phyloP scores from a whole-genome alignment of 2,329 filamentous ascomycete species.

The Monilinia fructigena region DNA sequence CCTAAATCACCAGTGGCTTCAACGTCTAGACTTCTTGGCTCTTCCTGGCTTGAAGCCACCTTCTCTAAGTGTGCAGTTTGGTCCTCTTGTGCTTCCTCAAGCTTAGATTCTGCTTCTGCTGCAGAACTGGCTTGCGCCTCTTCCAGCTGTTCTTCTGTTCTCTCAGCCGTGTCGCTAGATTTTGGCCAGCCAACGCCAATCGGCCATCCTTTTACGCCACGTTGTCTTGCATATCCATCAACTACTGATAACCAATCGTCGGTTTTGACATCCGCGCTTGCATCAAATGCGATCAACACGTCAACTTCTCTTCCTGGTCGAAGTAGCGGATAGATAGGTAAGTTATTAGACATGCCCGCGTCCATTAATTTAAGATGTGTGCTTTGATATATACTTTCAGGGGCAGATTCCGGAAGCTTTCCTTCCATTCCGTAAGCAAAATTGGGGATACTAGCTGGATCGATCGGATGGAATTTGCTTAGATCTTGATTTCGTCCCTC shows the following conservation, averaged over 20 bases:
- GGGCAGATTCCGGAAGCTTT: constrained; percentile 71
- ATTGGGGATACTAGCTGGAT: constrained; percentile 88
- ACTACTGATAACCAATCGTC: constrained; percentile 96
- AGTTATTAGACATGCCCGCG: constrained; percentile 97
- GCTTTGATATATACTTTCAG: constrained; percentile 68
- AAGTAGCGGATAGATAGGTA: constrained; percentile 92
- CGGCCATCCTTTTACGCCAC: constrained; percentile 92
- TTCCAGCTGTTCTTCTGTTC: constrained; percentile 64
- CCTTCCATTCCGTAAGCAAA: constrained; percentile 80
- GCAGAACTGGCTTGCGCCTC: constrained; percentile 58
- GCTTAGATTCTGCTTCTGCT: constrained; percentile 60
- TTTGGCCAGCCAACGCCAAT: constrained; percentile 92
- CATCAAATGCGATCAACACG: constrained; percentile 88
- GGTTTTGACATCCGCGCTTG: constrained; percentile 82
- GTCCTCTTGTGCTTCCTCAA: constrained; percentile 58
- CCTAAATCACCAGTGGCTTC: constrained; percentile 63
- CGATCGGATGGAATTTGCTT: constrained; percentile 89
- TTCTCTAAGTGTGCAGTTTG: constrained; percentile 43
- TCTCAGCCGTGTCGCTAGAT: constrained; percentile 53
- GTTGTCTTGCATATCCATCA: constrained; percentile 87
- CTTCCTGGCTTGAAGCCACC: constrained; percentile 32
- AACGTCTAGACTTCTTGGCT: constrained; percentile 34
- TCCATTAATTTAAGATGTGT: constrained; percentile 87
- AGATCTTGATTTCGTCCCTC: constrained; percentile 80
- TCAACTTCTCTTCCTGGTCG: constrained; percentile 86